Evolutionary conservation across 2,329 filamentous ascomycete genomes (phyloP).

Genomic region (Phaeophleospora eucalypticola): DNA sequence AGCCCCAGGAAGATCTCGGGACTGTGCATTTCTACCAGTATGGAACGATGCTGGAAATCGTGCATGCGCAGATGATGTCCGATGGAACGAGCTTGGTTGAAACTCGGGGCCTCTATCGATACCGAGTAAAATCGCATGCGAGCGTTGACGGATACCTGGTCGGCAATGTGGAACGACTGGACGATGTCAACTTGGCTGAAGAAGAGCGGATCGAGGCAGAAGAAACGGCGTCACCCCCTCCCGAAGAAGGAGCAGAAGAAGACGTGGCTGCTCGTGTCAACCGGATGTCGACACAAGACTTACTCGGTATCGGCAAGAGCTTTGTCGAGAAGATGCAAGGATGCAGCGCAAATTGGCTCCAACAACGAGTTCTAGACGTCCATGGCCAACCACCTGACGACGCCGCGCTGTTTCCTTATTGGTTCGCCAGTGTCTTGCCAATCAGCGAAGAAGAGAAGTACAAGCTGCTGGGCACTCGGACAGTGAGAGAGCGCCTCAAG

Average conservation of each 20-base stretch:
- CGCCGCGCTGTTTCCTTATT: constrained; percentile 77
- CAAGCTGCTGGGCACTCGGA: constrained; percentile 64
- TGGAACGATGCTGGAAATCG: constrained; percentile 73
- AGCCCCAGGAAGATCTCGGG: constrained; percentile 52
- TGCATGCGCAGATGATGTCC: constrained; percentile 66
- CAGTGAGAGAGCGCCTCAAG: constrained; percentile 76
- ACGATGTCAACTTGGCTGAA: constrained; percentile 76
- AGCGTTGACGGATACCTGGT: constrained; percentile 73
- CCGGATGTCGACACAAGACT: constrained; percentile 63
- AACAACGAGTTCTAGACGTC: constrained; percentile 64
- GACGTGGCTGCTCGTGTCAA: constrained; percentile 42
- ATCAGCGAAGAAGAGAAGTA: constrained; percentile 78
- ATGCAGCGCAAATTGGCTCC: constrained; percentile 69
- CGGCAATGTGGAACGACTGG: constrained; percentile 69
- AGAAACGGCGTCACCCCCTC: constrained; percentile 50
- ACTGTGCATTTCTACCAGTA: constrained; percentile 62
- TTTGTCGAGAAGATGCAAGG: constrained; percentile 68
- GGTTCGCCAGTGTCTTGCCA: constrained; percentile 80
- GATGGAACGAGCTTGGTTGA: constrained; percentile 82
- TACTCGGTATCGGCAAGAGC: constrained; percentile 61
- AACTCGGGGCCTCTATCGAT: constrained; percentile 70
- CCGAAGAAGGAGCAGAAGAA: constrained; percentile 17
- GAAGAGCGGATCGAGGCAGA: constrained; percentile 72
- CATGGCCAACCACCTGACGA: constrained; percentile 77
- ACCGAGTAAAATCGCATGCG: constrained; percentile 63